Base-by-base conservation (phyloP, 768 basidiomycete genomes). In the Infundibulicybe gibba region DNA sequence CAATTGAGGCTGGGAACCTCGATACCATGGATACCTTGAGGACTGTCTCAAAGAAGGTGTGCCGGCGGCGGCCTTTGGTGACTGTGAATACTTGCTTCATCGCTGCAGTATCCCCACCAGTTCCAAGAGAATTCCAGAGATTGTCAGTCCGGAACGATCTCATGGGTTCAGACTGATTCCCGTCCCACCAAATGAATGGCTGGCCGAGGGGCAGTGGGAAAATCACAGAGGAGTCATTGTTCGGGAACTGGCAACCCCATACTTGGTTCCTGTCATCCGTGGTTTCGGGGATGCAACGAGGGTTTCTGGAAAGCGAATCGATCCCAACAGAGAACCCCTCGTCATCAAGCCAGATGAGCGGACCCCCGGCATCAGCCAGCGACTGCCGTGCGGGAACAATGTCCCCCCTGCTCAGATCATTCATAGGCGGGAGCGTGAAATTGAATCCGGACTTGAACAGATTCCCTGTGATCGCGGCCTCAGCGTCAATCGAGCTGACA, bases 31-130 rank as follows among this genome's bases (percentile, higher is more conserved):
- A 49, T 15, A 47, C 31, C 37, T 54, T 56, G 30, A 54, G 31
- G 5, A 43, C 44, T 12, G 57, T 58, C 32, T 56, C 44, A 12
- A 58, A 17, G 34, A 58, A 58, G 8, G 57, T 58, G 39, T 58
- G 55, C 9, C 57, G n/a, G 15, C 44, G 20, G 1, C 11, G 30
- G 3, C 49, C 53, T 20, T 54, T 58, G 13, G 57, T 58, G 35
- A 58, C 30, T 3, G 57, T 54, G 31, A 58, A 56, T 17, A 58
- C 48, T 43, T 58, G 57, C 39, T 58, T 56, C 57, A 58, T 56
- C 21, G 51, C 43, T 30, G 44, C 53, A 4, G 55, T 54, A n/a
- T 49, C 53, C 6, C 48, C 55, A n/a, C 50, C 48, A 1, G 37
- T 50, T 6, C 32, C 32, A 13, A 54, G 35, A 3, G 46, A 43